Evolutionary conservation across 805 yeast genomes (phyloP).

Genomic region (Candida multigemmis): DNA sequence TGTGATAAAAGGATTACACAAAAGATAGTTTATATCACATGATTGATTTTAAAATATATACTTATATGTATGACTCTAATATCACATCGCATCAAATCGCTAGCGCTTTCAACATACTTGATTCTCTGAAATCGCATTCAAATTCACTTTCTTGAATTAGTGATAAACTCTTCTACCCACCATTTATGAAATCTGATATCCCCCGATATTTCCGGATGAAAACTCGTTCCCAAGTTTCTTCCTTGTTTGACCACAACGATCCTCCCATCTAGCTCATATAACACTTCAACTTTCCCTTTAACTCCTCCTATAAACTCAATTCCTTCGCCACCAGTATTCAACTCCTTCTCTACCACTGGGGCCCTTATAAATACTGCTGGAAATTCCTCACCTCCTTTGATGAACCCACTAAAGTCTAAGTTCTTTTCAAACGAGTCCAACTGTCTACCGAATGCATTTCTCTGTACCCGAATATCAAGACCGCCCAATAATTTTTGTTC

Average conservation of each 20-base stretch:
- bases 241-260: constrained; percentile 66
- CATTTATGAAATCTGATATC: constrained; percentile 61
- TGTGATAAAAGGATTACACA: too few species aligned
- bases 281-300: constrained; percentile 22
- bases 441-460: constrained; percentile 79
- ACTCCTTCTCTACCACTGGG: constrained; percentile 45
- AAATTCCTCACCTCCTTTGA: constrained; percentile 30
- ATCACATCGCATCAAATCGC: too few species aligned
- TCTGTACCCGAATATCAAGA: constrained; percentile 49
- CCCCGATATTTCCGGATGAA: constrained; percentile 66
- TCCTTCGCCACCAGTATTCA: constrained; percentile 4
- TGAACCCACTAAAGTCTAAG: constrained; percentile 36
- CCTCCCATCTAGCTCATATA: constrained; percentile 24
- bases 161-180: constrained; percentile 55
- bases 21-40: too few species aligned
- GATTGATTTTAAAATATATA: too few species aligned
- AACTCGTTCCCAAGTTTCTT: constrained; percentile 59
- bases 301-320: constrained; percentile 6
- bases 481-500: constrained; percentile 56
- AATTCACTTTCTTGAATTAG: too few species aligned
- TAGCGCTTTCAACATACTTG: too few species aligned
- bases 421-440: constrained; percentile 49
- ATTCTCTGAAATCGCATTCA: too few species aligned
- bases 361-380: constrained; percentile 63
- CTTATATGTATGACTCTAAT: too few species aligned